These are phyloP conservation scores for Candida dendrica DNA, from an alignment of 805 yeast species.

Conservation along the genomic window DNA sequence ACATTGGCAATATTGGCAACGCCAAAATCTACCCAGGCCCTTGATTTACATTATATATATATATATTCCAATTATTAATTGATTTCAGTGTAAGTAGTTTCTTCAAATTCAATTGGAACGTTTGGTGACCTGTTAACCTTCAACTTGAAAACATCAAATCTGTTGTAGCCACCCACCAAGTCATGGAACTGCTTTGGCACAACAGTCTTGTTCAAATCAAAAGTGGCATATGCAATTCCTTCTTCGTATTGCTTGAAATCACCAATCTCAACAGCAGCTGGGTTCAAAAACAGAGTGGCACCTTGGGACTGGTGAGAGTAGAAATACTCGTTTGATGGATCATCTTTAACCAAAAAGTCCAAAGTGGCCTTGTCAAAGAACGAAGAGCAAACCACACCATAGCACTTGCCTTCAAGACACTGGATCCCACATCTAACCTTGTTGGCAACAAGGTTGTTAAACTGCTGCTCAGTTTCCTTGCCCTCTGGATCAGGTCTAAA, in stretches of 20 bases:
- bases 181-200: conserved; percentile 22
- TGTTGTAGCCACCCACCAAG: conserved; percentile 18
- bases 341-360: conserved; percentile 18
- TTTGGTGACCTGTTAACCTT: conserved; percentile 9
- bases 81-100: neutral
- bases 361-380: conserved; percentile 13
- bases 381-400: conserved; percentile 17
- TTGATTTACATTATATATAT: no score
- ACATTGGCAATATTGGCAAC: no score
- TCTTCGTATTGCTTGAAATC: conserved; percentile 15
- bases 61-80: no score
- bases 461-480: conserved; percentile 3
- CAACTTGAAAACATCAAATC: conserved; percentile 19
- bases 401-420: conserved; percentile 20
- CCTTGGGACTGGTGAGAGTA: conserved; percentile 15
- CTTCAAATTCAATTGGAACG: conserved; percentile 8
- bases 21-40: no score
- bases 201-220: conserved; percentile 16
- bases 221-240: conserved; percentile 20
- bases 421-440: conserved; percentile 18
- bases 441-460: conserved; percentile 16
- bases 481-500: conserved; percentile 6
- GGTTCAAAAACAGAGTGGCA: conserved; percentile 16
- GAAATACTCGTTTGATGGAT: conserved; percentile 13
- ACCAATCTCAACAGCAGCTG: conserved; percentile 18